Evolutionary conservation across 352 stramenopile species (phyloP), one percentile per base, ranked within the genome.

Genomic region (Globisporangium paddicum): DNA sequence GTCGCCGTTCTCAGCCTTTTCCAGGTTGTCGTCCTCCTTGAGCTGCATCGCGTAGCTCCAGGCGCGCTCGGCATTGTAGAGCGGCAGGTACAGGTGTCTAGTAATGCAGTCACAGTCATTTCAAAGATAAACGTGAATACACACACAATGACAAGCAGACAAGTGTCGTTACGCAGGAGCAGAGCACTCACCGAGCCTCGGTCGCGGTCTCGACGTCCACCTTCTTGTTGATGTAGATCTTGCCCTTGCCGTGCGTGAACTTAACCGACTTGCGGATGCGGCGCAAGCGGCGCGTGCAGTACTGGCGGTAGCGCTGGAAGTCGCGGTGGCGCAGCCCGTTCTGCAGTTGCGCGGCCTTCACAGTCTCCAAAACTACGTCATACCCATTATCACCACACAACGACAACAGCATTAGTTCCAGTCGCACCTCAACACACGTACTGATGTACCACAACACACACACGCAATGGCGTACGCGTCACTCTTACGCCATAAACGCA

Each of bases 41-140:
- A 96, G 78, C 68, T 96, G 86, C 88, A 96, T 96, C 7, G 89
- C 89, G 66, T 93, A 96, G 35, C 84, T 88, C 89, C 89, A 97
- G 13, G 87, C 87, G 44, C 89, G 85, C 69, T 97, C 89, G 25
- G 89, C 87, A 70, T 93, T 93, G 73, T 96, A 94, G 51, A 97
- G 75, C 46, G 82, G 86, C 45, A 97, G 59, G 63, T 96, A 92
- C 69, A 97, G 59, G 57, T 93, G 66, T 8, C 72, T 82, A 38
- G 35, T 4, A 14, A 23, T 11, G 14, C 63, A 38, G 21, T 30
- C n/a, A n/a, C n/a, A n/a, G n/a, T n/a, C n/a, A n/a, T n/a, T n/a
- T n/a, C n/a, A n/a, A n/a, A n/a, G n/a, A n/a, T n/a, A n/a, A n/a
- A n/a, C n/a, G 46, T 53, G 25, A 53, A 26, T 21, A 26, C 21